Conservation (phyloP, 2,329 filamentous ascomycete species). For the Byssoonygena ceratinophila region DNA sequence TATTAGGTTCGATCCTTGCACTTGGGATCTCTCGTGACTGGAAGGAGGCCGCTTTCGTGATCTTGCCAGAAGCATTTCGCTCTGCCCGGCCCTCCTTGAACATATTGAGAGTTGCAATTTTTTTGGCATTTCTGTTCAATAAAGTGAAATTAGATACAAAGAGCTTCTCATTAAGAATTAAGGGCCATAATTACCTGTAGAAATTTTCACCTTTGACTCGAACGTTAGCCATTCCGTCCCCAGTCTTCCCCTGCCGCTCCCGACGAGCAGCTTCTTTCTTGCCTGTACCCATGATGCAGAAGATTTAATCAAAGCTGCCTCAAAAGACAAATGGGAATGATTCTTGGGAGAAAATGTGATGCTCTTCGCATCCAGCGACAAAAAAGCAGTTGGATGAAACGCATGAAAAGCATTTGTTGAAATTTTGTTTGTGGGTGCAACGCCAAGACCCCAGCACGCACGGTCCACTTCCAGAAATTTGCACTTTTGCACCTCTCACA, state of each 20-base stretch:
- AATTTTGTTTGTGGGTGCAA: not conserved
- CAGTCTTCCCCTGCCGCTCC: slow-evolving; percentile 71
- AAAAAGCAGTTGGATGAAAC: not conserved
- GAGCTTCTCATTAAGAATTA: not conserved
- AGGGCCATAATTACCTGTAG: slow-evolving; percentile 53
- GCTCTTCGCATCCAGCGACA: too few relatives aligned
- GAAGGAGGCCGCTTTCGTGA: slow-evolving; percentile 72
- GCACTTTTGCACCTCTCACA: slow-evolving; percentile 1
- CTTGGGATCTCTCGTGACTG: slow-evolving; percentile 72
- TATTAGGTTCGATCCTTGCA: slow-evolving; percentile 86
- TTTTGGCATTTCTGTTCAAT: slow-evolving; percentile 56
- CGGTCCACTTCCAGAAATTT: slow-evolving; percentile 14
- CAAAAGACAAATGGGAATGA: not conserved
- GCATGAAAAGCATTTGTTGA: not conserved
- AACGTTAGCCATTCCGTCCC: slow-evolving; percentile 84
- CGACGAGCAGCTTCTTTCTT: slow-evolving; percentile 86
- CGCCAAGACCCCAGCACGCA: slow-evolving; percentile 5
- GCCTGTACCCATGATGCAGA: slow-evolving; percentile 61
- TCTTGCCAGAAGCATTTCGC: slow-evolving; percentile 70
- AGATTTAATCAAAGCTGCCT: not conserved
- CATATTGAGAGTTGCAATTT: slow-evolving; percentile 79
- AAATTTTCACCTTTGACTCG: slow-evolving; percentile 96
- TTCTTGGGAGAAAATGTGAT: not conserved
- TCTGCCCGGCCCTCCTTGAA: slow-evolving; percentile 76
- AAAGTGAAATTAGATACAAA: slow-evolving; percentile 5